Evolutionary conservation across 495 filamentous ascomycete genomes (phyloP).

Genomic region (Xylaria bambusicola): DNA sequence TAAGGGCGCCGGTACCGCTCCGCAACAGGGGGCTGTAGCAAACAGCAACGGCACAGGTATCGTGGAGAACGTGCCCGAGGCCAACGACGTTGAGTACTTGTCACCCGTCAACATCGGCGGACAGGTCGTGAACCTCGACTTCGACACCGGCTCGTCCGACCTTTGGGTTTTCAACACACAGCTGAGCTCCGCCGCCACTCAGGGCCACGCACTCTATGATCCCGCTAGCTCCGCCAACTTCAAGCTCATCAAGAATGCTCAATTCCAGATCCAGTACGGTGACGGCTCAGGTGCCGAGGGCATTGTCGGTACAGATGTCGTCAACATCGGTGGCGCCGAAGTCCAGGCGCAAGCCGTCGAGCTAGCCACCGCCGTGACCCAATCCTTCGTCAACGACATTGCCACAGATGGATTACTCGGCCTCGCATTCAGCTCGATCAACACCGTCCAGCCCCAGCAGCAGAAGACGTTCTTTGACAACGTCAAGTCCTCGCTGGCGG

Average conservation of each 20-base stretch:
- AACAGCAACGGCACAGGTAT: constrained; percentile 49
- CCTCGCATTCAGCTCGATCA: constrained; percentile 73
- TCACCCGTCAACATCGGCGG: constrained; percentile 72
- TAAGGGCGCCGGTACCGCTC: constrained; percentile 2
- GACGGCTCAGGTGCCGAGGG: constrained; percentile 70
- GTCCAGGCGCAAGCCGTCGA: constrained; percentile 71
- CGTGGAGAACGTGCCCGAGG: constrained; percentile 62
- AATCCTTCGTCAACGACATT: constrained; percentile 62
- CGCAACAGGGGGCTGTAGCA: constrained; percentile 14
- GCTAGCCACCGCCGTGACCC: constrained; percentile 64
- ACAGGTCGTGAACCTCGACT: constrained; percentile 72
- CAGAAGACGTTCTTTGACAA: constrained; percentile 87
- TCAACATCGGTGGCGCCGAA: constrained; percentile 71
- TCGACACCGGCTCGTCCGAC: constrained; percentile 84
- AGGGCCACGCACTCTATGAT: constrained; percentile 64
- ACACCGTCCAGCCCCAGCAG: constrained; percentile 64
- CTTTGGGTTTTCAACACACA: constrained; percentile 80
- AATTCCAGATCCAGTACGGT: constrained; percentile 73
- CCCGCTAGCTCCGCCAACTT: constrained; percentile 60
- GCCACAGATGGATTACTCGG: constrained; percentile 74
- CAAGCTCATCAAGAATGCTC: constrained; percentile 39
- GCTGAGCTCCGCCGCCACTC: constrained; percentile 46
- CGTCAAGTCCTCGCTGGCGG: constrained; percentile 59
- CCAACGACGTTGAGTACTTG: constrained; percentile 68
- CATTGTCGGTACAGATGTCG: constrained; percentile 68